Base-by-base conservation (phyloP, 2,329 filamentous ascomycete species). In the Claviceps africana region DNA sequence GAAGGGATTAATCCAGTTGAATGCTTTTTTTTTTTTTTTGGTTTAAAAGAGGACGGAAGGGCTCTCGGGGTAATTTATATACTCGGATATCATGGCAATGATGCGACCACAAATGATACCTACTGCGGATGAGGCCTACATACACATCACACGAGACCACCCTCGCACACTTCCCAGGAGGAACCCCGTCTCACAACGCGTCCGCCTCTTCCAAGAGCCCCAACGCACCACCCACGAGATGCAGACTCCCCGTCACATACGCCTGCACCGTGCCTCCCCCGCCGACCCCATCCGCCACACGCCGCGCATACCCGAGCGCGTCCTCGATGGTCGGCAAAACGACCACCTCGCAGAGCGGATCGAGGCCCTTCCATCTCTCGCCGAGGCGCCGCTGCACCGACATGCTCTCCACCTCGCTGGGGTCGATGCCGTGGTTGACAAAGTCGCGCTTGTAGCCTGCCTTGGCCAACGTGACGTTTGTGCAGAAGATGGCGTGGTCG, bases 401-500 rank as follows among this genome's bases (percentile, higher is more conserved):
- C 60, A 80, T 68, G 44, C 72, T 71, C 55, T 72, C 67, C 51
- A 80, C 70, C 31, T 74, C 74, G 11, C 67, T 69, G 15, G 77
- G 72, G 53, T 79, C 70, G 57, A 75, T 68, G 55, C 77, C 72
- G 57, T 70, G 66, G 58, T 81, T 81, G 51, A 81, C 73, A 58
- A 80, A 79, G 60, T 82, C 76, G 61, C 65, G 62, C 62, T 78
- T 79, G 57, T 77, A 78, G 4, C 74, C 72, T 19, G 70, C 71
- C 43, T 67, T 61, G 7, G 71, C 69, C 56, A 75, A 76, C 1
- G 78, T 78, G 54, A 79, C 79, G 62, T 95, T 95, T 1, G 86
- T 87, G 64, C 86, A 93, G 70, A 95, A 95, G 49, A 94, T 74
- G 49, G 81, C 86, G 61, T 88, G 81, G 21, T 82, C 80, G 63